phyloP scores from a whole-genome alignment of 139 green algal species.

The Tetraselmis chui region DNA sequence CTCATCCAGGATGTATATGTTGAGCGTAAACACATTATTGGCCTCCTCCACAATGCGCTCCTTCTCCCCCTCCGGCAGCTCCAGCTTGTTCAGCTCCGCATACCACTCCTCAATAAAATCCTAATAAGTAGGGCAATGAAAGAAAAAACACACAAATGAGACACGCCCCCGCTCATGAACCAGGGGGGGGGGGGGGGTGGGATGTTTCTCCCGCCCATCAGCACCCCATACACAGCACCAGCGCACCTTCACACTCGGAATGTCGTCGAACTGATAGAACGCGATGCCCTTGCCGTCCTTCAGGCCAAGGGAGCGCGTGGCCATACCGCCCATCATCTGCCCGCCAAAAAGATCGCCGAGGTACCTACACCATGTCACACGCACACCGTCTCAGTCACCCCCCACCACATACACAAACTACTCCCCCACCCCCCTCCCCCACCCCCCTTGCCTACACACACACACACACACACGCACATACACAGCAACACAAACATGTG shows the following conservation, averaged over 20 bases:
- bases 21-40: neutral
- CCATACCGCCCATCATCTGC: slow-evolving; percentile 7
- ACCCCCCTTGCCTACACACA: no score
- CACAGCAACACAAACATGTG: no score
- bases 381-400: no score
- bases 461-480: no score
- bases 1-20: neutral
- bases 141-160: no score
- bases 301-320: neutral
- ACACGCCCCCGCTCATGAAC: no score
- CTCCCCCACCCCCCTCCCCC: no score
- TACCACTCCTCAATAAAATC: slow-evolving; percentile 7
- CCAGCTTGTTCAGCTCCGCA: neutral
- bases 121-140: no score
- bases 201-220: no score
- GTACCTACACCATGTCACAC: neutral
- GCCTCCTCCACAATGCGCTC: neutral
- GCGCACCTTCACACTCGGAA: neutral
- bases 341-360: slow-evolving; percentile 5
- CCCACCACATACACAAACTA: no score
- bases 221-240: no score
- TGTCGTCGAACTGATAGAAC: neutral
- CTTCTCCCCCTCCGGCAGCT: neutral
- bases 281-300: neutral
- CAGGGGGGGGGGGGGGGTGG: no score